Base-by-base conservation (phyloP, 495 filamentous ascomycete genomes). In the Hyaloscypha finlandica region DNA sequence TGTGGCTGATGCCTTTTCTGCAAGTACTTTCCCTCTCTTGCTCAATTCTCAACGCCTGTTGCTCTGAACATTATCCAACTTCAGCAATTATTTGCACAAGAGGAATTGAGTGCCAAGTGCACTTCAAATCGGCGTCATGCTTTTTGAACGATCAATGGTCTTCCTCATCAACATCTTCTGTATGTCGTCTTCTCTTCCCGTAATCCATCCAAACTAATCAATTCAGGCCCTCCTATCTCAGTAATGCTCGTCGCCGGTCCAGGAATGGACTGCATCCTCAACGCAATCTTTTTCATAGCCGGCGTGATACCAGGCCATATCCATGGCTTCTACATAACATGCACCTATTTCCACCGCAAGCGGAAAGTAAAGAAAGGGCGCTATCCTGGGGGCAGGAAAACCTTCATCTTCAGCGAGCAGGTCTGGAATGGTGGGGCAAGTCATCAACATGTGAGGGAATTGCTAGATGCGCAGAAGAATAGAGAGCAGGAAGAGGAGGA, bases 321-420 rank as follows among this genome's bases (percentile, higher is more conserved):
- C 48, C 78, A 81, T 61, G 78, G 70, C 22, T 81, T 81, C 74
- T 79, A 79, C 70, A 73, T 80, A 19, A 70, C 64, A 35, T 75
- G 71, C 65, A 78, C 74, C 1, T 81, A 77, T 65, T 78, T 76
- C 69, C 72, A 77, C 37, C 74, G 78, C 54, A 69, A 73, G 30
- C 32, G 66, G 1, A 77, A 77, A 65, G 77, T 78, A 11, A 19
- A 69, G 11, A 74, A 74, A 59, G 72, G 74, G 12, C 60, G 59
- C 11, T 75, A 69, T 32, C 76, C 73, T 8, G 74, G 73, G 1
- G 68, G 69, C 0, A 62, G 25, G 16, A 71, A 69, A 48, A 58
- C 29, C 2, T 59, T 58, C n/a, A 74, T 77, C 14, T 74, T 69
- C 52, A 71, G 67, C 45, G 67, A 72, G 30, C 69, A 60, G 61